Conservation (phyloP, 768 basidiomycete species). For the Fistulinella prunicolor region DNA sequence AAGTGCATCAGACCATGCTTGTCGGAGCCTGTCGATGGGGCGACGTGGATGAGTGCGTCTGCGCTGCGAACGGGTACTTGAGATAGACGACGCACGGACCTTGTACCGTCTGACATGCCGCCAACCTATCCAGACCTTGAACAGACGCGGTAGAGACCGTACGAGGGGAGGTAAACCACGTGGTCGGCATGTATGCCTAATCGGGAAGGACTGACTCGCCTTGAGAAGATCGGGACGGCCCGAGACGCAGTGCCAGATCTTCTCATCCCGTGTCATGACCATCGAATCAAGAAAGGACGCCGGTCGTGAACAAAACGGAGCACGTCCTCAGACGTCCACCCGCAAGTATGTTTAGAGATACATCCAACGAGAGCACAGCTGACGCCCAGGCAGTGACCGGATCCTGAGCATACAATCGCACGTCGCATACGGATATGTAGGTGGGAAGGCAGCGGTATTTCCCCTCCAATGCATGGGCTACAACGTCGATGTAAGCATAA, state of each 20-base stretch:
- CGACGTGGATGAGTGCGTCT: neutral
- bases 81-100: constrained; percentile 34
- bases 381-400: constrained; percentile 39
- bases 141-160: too few relatives aligned
- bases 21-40: constrained; percentile 59
- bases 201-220: neutral
- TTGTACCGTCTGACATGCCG: constrained; percentile 58
- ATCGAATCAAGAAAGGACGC: neutral
- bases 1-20: constrained; percentile 79
- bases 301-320: neutral
- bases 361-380: too few relatives aligned
- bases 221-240: neutral
- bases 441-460: constrained; percentile 76
- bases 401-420: constrained; percentile 92
- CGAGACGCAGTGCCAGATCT: too few relatives aligned
- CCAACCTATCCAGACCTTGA: neutral
- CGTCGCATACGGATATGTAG: constrained; percentile 92
- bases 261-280: constrained; percentile 8
- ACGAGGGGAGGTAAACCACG: constrained; percentile 6
- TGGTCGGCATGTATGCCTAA: constrained; percentile 1
- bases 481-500: constrained; percentile 83
- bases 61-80: neutral
- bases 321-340: too few relatives aligned
- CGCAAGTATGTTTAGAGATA: too few relatives aligned
- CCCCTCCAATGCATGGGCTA: constrained; percentile 85